Percentiles rank a stretch among this genome's conserved stretches.
Evolutionary conservation across 805 yeast species (phyloP).

Genomic region (Candida maesae): DNA sequence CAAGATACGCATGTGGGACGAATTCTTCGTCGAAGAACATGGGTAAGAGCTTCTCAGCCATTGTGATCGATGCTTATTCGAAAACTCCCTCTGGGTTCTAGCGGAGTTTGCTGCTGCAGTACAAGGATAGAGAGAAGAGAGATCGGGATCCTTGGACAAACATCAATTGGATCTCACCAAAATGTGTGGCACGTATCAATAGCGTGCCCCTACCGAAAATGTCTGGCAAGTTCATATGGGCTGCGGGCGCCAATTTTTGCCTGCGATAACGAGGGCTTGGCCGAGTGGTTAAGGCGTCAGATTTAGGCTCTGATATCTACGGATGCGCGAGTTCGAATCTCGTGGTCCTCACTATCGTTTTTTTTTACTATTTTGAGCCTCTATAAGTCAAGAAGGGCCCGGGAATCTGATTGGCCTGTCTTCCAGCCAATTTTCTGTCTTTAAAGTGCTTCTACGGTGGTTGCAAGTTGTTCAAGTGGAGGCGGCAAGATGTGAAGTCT

Average conservation of each 20-base stretch:
- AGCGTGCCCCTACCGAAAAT: neutral
- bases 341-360: slow-evolving; percentile 34
- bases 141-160: neutral
- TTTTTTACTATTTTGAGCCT: neutral
- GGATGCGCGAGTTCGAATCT: slow-evolving; percentile 44
- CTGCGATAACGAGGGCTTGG: slow-evolving; percentile 32
- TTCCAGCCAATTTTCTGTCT: too few relatives aligned
- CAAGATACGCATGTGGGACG: slow-evolving; percentile 61
- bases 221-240: neutral
- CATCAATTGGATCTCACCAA: neutral
- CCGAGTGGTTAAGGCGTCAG: slow-evolving; percentile 45
- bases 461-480: too few relatives aligned
- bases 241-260: neutral
- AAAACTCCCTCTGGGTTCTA: too few relatives aligned
- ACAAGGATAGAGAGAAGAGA: too few relatives aligned
- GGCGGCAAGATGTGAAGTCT: too few relatives aligned
- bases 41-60: slow-evolving; percentile 40
- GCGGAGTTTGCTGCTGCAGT: too few relatives aligned
- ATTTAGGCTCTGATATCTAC: slow-evolving; percentile 43
- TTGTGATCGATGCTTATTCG: neutral
- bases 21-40: slow-evolving; percentile 70
- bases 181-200: neutral
- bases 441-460: too few relatives aligned
- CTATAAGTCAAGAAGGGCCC: too few relatives aligned
- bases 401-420: too few relatives aligned